These are phyloP conservation scores for Acephala macrosclerotiorum DNA, from an alignment of 2,329 filamentous ascomycete species.

Conservation along the genomic window DNA sequence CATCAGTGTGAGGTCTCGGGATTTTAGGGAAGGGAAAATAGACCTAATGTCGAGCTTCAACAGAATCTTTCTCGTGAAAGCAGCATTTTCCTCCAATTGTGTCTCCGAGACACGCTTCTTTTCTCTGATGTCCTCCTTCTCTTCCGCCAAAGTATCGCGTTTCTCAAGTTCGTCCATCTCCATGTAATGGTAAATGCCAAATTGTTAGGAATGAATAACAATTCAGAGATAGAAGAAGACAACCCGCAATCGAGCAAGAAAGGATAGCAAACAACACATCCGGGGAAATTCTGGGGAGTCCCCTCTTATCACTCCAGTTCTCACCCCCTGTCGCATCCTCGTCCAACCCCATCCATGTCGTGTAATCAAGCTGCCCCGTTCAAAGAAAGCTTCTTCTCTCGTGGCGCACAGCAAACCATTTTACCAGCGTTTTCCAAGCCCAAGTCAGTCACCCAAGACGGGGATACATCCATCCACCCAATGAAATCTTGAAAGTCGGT, in stretches of 20 bases:
- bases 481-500: background rate
- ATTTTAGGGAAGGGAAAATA: background rate
- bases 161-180: conserved; percentile 15
- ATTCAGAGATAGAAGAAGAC: background rate
- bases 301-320: conserved; percentile 7
- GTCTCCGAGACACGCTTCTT: conserved; percentile 4
- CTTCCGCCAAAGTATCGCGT: conserved; percentile 21
- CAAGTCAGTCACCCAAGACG: background rate
- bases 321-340: conserved; percentile 12
- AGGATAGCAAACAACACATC: conserved; percentile 1
- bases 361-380: background rate
- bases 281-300: conserved; percentile 22
- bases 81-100: conserved; percentile 21
- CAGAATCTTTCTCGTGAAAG: conserved; percentile 53
- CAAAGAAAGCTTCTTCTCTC: background rate
- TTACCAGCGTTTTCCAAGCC: background rate
- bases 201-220: background rate
- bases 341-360: background rate
- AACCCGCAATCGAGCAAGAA: background rate
- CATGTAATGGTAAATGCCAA: no score
- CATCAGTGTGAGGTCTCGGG: background rate
- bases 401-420: background rate
- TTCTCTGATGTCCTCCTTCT: conserved; percentile 21
- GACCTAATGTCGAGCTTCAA: conserved; percentile 62
- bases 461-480: conserved; percentile 4